These are phyloP conservation scores for Hordeum vulgare DNA, from an alignment of 176 grass and related monocot genomes.

Conservation along the genomic window MorexV3_pseudomolecules_assembly NC_058518.1:504437185-504437684, in stretches of 20 bases:
- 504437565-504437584: neutral
- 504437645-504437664: slow-evolving; percentile 43
- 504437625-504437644: slow-evolving; percentile 54
- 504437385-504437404: neutral
- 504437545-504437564: neutral
- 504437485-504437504: neutral
- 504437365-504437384: neutral
- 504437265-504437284: slow-evolving; percentile 31
- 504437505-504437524: neutral
- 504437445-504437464: neutral
- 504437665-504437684: slow-evolving; percentile 41
- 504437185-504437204: slow-evolving; percentile 5
- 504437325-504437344: neutral
- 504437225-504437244: slow-evolving; percentile 35
- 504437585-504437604: slow-evolving; percentile 36
- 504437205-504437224: slow-evolving; percentile 37
- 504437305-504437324: neutral
- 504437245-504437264: slow-evolving; percentile 39
- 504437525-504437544: neutral
- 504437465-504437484: neutral
- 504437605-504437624: slow-evolving; percentile 39
- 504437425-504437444: slow-evolving; percentile 46
- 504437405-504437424: neutral
- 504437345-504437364: neutral
- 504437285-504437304: neutral